Evolutionary conservation across 345 rosid species (phyloP).

Genomic region (Euphorbia peplus): DNA sequence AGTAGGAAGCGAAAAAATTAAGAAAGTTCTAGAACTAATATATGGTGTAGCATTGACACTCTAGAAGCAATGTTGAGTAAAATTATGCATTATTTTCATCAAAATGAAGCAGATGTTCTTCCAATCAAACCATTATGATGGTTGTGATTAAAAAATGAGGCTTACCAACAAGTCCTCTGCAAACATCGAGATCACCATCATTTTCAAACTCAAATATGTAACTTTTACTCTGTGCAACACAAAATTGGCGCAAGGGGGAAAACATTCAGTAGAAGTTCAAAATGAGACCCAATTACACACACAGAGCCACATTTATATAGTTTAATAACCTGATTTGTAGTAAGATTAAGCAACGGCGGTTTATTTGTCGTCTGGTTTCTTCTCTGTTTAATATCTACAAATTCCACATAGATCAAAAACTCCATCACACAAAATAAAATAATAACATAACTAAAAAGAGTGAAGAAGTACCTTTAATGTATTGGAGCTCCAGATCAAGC

Average conservation of each 20-base stretch:
- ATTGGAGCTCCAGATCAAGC: slow-evolving; percentile 61
- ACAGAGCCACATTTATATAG: neutral
- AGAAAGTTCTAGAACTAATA: neutral
- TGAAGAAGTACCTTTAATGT: slow-evolving; percentile 51
- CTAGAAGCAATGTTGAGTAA: neutral
- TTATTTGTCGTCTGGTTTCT: slow-evolving; percentile 79
- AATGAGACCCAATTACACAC: neutral
- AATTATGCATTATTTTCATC: neutral
- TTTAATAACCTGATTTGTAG: slow-evolving; percentile 53
- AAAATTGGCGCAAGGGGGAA: neutral
- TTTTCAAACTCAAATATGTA: slow-evolving; percentile 84
- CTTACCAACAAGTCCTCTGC: slow-evolving; percentile 85
- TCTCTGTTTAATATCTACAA: slow-evolving; percentile 61
- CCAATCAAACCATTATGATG: slow-evolving; percentile 3
- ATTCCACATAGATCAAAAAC: slow-evolving; percentile 15
- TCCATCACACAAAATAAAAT: neutral
- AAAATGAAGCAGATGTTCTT: neutral
- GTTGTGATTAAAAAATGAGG: neutral
- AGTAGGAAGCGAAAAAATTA: neutral
- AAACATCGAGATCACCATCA: slow-evolving; percentile 66
- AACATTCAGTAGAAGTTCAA: neutral
- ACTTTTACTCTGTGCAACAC: slow-evolving; percentile 52
- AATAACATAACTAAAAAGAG: neutral
- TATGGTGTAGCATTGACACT: neutral
- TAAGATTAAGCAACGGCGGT: slow-evolving; percentile 88